Conservation (phyloP, 306 rosid species). For the Dalbergia oliveri region DNA sequence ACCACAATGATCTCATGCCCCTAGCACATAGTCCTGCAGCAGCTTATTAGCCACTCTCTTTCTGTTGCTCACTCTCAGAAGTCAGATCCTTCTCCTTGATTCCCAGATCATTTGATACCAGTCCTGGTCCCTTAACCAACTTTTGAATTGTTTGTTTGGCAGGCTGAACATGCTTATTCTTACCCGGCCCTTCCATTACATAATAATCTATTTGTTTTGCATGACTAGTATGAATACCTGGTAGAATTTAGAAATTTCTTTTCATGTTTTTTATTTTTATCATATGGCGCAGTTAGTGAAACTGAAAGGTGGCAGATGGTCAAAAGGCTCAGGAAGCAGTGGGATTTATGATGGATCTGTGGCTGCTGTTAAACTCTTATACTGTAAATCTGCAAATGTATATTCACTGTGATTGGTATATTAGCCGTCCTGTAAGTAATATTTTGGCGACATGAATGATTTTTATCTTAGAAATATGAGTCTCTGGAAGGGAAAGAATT, state of each 20-base stretch:
- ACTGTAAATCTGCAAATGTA: slow-evolving; percentile 43
- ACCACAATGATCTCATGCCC: too few species aligned
- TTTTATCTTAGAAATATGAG: slow-evolving; percentile 20
- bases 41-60: too few species aligned
- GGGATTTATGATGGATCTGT: slow-evolving; percentile 35
- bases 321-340: slow-evolving; percentile 15
- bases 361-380: slow-evolving; percentile 21
- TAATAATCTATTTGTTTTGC: slow-evolving; percentile 34
- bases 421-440: slow-evolving; percentile 53
- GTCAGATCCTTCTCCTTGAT: too few species aligned
- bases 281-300: slow-evolving; percentile 26
- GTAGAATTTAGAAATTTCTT: neutral
- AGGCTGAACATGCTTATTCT: neutral
- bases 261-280: slow-evolving; percentile 22
- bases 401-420: slow-evolving; percentile 38
- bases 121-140: too few species aligned
- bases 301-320: slow-evolving; percentile 28
- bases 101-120: too few species aligned
- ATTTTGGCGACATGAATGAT: slow-evolving; percentile 43
- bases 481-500: slow-evolving; percentile 12
- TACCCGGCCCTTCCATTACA: neutral
- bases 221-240: neutral
- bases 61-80: too few species aligned
- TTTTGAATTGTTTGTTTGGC: too few species aligned
- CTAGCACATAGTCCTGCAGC: too few species aligned